Conservation (phyloP, 306 rosid genomes). For the Trichosanthes cucumerina region DNA sequence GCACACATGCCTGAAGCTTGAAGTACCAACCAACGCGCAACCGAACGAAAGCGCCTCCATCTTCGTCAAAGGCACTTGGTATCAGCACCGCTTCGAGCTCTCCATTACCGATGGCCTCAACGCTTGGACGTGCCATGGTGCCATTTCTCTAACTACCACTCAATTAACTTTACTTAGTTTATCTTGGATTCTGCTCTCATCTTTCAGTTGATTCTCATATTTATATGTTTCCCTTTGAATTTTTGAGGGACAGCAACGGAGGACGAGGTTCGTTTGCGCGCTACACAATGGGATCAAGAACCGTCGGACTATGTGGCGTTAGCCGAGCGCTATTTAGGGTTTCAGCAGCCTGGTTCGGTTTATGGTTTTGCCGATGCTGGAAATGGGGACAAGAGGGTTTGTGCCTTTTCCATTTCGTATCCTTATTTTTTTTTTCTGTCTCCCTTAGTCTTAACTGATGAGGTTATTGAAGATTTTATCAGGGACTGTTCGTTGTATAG, state of each 20-base stretch:
- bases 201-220: not conserved
- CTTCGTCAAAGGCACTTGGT: slow-evolving; percentile 69
- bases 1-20: slow-evolving; percentile 62
- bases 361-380: slow-evolving; percentile 68
- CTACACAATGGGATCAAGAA: slow-evolving; percentile 89
- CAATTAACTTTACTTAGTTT: not conserved
- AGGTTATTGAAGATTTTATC: not conserved
- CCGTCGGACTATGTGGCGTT: slow-evolving; percentile 42
- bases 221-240: not conserved
- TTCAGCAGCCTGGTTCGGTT: slow-evolving; percentile 55
- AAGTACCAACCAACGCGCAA: slow-evolving; percentile 10
- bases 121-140: slow-evolving; percentile 69
- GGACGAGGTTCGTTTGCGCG: slow-evolving; percentile 60
- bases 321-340: slow-evolving; percentile 64
- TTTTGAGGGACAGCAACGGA: slow-evolving; percentile 33
- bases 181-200: not conserved
- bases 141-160: not conserved
- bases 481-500: not conserved
- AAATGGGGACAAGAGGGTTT: slow-evolving; percentile 51
- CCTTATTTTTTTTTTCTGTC: not conserved
- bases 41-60: slow-evolving; percentile 25
- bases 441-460: not conserved
- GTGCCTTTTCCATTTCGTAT: not conserved
- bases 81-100: slow-evolving; percentile 44
- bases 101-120: slow-evolving; percentile 55